These are phyloP conservation scores for Globisporangium paroecandrum DNA, from an alignment of 352 stramenopile genomes.

Conservation along the genomic window DNA sequence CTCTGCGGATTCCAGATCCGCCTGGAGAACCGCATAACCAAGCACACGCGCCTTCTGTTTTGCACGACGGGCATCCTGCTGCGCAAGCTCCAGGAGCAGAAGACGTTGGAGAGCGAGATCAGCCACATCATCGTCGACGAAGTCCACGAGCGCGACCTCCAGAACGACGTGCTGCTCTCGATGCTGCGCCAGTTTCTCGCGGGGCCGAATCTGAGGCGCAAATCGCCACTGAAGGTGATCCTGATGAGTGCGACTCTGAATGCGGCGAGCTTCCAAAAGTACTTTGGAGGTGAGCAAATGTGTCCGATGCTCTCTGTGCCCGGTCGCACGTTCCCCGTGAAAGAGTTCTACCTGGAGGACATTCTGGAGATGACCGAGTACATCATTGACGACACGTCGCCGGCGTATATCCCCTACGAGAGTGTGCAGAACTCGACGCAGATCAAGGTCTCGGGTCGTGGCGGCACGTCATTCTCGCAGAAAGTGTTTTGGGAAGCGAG, in stretches of 20 bases:
- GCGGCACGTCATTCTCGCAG: conserved; percentile 58
- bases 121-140: conserved; percentile 98
- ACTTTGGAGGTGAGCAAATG: conserved; percentile 85
- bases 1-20: conserved; percentile 92
- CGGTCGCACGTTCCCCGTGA: conserved; percentile 95
- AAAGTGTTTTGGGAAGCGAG: conserved; percentile 51
- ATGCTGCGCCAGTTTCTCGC: conserved; percentile 86
- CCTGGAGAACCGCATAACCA: conserved; percentile 85
- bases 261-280: conserved; percentile 92
- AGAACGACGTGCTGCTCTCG: conserved; percentile 90
- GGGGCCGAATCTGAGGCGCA: conserved; percentile 36
- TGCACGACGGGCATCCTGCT: conserved; percentile 96
- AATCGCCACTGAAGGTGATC: conserved; percentile 89
- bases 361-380: conserved; percentile 84
- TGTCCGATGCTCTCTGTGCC: conserved; percentile 90
- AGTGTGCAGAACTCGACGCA: conserved; percentile 40
- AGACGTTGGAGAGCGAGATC: conserved; percentile 75
- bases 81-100: conserved; percentile 85
- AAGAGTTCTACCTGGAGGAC: conserved; percentile 96
- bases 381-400: conserved; percentile 73
- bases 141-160: conserved; percentile 95
- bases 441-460: conserved; percentile 59
- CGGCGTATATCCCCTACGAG: conserved; percentile 39
- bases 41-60: conserved; percentile 89
- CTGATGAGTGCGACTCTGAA: conserved; percentile 98